These are phyloP conservation scores for Omphalotus guepiniiformis DNA, from an alignment of 768 basidiomycete genomes.

Conservation along the genomic window DNA sequence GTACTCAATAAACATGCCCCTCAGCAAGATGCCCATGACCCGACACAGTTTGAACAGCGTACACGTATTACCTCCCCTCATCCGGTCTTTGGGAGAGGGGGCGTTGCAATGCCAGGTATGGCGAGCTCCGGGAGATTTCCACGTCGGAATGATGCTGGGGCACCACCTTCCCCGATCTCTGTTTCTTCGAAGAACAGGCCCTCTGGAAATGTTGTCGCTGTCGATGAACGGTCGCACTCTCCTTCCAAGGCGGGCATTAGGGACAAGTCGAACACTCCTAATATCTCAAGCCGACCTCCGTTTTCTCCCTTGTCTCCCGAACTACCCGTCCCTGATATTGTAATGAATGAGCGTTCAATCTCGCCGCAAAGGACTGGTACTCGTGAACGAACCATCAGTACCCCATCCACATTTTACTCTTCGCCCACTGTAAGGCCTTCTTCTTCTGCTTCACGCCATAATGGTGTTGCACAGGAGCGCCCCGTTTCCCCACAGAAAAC, in stretches of 20 bases:
- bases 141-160: not conserved
- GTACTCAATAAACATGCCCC: constrained; percentile 69
- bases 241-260: no score
- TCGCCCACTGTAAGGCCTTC: no score
- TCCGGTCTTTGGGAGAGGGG: constrained; percentile 72
- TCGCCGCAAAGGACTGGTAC: no score
- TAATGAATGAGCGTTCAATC: no score
- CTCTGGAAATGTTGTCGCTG: not conserved
- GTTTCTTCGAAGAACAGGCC: no score
- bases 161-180: not conserved
- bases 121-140: constrained; percentile 17
- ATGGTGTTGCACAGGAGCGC: constrained; percentile 25
- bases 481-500: constrained; percentile 34
- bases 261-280: not conserved
- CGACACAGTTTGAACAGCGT: constrained; percentile 63
- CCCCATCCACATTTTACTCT: no score
- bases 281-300: no score
- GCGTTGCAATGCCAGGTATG: constrained; percentile 76
- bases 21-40: constrained; percentile 63
- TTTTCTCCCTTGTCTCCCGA: no score
- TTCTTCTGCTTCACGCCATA: constrained; percentile 2
- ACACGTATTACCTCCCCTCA: constrained; percentile 51
- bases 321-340: no score
- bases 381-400: no score
- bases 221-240: no score